These are phyloP conservation scores for Eucalyptus polybractea DNA, from an alignment of 345 rosid genomes.

Conservation along the genomic window DNA sequence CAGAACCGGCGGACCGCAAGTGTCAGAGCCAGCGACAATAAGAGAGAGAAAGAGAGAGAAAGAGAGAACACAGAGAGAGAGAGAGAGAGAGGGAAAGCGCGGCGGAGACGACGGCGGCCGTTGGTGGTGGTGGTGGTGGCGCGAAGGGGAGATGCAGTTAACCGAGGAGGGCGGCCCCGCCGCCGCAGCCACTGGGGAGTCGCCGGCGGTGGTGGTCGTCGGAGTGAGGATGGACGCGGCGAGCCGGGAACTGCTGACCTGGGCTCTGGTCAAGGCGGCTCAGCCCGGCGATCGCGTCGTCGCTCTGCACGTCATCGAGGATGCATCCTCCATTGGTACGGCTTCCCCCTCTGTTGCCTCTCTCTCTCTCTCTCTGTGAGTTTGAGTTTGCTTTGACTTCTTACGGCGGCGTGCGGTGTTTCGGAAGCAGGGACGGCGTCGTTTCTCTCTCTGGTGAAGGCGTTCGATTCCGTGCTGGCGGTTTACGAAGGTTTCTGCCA, in stretches of 20 bases:
- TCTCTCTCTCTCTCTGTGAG: not conserved
- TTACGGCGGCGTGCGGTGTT: not conserved
- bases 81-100: not conserved
- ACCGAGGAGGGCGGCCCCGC: not conserved
- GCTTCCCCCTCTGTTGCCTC: not conserved
- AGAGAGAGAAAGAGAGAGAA: not conserved
- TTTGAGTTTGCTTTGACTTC: not conserved
- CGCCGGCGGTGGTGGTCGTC: slow-evolving; percentile 39
- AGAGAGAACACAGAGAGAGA: not conserved
- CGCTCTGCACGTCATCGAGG: slow-evolving; percentile 79
- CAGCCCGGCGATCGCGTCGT: slow-evolving; percentile 72
- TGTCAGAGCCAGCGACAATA: not conserved
- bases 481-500: slow-evolving; percentile 97
- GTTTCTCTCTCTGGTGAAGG: slow-evolving; percentile 54
- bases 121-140: not conserved
- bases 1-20: not conserved
- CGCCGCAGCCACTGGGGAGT: slow-evolving; percentile 1
- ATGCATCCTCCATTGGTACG: slow-evolving; percentile 10
- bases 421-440: slow-evolving; percentile 53
- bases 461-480: slow-evolving; percentile 67
- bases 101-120: not conserved
- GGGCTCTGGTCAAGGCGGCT: slow-evolving; percentile 78
- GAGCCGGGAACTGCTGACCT: slow-evolving; percentile 73
- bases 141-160: not conserved
- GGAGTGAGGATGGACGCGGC: slow-evolving; percentile 66